These are phyloP conservation scores for Phyllachora maydis DNA, from an alignment of 2,329 filamentous ascomycete genomes.

Conservation along the genomic window DNA sequence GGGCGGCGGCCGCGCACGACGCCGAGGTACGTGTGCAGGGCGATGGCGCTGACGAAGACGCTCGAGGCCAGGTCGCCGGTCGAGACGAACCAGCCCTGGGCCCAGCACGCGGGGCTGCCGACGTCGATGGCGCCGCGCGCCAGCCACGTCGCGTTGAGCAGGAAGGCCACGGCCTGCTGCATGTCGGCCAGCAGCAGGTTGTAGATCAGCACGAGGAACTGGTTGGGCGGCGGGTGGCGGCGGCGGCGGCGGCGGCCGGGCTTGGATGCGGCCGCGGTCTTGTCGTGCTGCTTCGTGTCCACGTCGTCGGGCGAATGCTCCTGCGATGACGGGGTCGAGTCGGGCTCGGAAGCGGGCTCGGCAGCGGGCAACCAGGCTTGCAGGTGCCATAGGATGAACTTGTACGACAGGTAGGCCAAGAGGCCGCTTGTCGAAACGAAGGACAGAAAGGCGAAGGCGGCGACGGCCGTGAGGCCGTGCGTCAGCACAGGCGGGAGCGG, in stretches of 20 bases:
- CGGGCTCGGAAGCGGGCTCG: constrained; percentile 10
- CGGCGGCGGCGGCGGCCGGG: constrained; percentile 6
- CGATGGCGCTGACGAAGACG: constrained; percentile 45
- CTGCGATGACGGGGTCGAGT: too few species aligned
- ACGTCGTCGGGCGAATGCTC: constrained; percentile 11
- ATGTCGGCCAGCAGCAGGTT: constrained; percentile 50
- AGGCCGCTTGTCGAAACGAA: constrained; percentile 13
- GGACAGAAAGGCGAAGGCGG: constrained; percentile 14
- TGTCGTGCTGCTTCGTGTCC: constrained; percentile 5
- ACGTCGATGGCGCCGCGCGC: constrained; percentile 29
- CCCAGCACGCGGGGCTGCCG: constrained; percentile 30
- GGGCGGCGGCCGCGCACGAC: constrained; percentile 35
- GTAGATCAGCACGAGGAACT: constrained; percentile 48
- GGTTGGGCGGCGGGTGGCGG: constrained; percentile 29
- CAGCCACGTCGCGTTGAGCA: constrained; percentile 41
- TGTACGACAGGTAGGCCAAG: constrained; percentile 13
- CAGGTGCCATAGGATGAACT: constrained; percentile 14
- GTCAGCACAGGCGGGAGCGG: constrained; percentile 13
- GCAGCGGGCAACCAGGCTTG: constrained; percentile 4
- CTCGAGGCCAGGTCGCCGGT: constrained; percentile 45
- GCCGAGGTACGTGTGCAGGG: constrained; percentile 42
- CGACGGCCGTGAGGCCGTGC: constrained; percentile 15
- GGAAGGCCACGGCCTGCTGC: constrained; percentile 41
- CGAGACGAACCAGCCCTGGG: constrained; percentile 49
- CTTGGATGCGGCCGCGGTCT: constrained; percentile 1